Conservation (phyloP, 75 land plant genomes). For the Pinus taeda region DNA sequence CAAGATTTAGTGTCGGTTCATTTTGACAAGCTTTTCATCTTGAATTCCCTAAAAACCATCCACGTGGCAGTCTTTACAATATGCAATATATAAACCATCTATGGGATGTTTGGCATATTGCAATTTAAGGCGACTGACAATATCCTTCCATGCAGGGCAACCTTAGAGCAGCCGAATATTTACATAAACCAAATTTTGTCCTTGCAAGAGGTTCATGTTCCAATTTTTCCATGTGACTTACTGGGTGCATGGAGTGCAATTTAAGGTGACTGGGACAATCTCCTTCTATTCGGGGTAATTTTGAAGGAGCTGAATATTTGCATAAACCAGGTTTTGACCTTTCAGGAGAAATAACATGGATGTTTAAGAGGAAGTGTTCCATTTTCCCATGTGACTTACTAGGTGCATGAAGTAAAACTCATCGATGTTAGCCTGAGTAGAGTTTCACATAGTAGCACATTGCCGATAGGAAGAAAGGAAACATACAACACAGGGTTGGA, state of each 20-base stretch:
- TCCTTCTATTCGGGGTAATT: background rate
- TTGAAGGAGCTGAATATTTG: background rate
- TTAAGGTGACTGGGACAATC: too few species aligned
- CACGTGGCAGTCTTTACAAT: too few species aligned
- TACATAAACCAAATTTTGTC: background rate
- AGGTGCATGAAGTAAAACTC: background rate
- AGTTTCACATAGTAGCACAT: background rate
- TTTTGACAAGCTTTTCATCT: too few species aligned
- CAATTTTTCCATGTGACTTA: background rate
- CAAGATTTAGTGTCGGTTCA: too few species aligned
- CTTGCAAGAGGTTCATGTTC: background rate
- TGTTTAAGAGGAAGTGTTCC: too few species aligned
- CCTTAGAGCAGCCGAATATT: background rate
- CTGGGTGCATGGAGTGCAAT: too few species aligned
- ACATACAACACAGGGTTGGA: background rate
- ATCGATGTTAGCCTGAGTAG: background rate
- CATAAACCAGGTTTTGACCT: background rate
- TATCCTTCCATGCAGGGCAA: background rate
- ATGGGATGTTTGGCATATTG: too few species aligned
- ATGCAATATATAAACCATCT: too few species aligned
- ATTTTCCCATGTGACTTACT: background rate
- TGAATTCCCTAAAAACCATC: too few species aligned
- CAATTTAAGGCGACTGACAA: too few species aligned
- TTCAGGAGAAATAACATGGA: background rate
- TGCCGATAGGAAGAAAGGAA: background rate